Evolutionary conservation across 441 rosid genomes (phyloP).

Genomic region (Aquilaria agallochum): DNA sequence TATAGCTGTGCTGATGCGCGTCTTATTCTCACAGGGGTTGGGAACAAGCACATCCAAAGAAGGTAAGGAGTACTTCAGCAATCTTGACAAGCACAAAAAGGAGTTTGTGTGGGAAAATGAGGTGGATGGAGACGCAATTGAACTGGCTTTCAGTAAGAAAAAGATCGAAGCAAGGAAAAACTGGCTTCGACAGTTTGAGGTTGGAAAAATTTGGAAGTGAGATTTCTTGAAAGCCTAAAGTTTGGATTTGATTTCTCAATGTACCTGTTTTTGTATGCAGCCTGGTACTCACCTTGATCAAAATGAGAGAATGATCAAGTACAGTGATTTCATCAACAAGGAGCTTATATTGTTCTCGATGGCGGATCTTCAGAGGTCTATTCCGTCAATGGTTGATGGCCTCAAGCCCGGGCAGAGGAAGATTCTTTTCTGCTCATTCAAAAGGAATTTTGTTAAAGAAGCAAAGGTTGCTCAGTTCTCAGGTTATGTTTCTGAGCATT

Average conservation of each 20-base stretch:
- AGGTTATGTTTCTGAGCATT: conserved; percentile 87
- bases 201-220: conserved; percentile 11
- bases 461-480: conserved; percentile 77
- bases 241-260: neutral
- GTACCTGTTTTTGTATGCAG: conserved; percentile 37
- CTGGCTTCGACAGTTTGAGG: conserved; percentile 87
- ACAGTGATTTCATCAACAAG: conserved; percentile 91
- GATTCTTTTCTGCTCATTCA: conserved; percentile 81
- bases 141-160: conserved; percentile 97
- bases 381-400: conserved; percentile 97
- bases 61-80: conserved; percentile 68
- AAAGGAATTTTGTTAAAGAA: conserved; percentile 75
- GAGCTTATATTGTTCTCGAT: conserved; percentile 93
- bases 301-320: conserved; percentile 54
- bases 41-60: conserved; percentile 84
- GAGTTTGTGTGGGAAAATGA: conserved; percentile 83
- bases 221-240: neutral
- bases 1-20: conserved; percentile 1
- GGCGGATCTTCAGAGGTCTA: conserved; percentile 98
- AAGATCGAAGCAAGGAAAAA: conserved; percentile 91
- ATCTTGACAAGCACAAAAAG: conserved; percentile 65
- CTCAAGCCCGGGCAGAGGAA: conserved; percentile 97
- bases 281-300: conserved; percentile 96
- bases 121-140: conserved; percentile 88
- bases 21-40: conserved; percentile 57